phyloP scores from a whole-genome alignment of 768 basidiomycete species.

The Lactarius akahatsu region DNA sequence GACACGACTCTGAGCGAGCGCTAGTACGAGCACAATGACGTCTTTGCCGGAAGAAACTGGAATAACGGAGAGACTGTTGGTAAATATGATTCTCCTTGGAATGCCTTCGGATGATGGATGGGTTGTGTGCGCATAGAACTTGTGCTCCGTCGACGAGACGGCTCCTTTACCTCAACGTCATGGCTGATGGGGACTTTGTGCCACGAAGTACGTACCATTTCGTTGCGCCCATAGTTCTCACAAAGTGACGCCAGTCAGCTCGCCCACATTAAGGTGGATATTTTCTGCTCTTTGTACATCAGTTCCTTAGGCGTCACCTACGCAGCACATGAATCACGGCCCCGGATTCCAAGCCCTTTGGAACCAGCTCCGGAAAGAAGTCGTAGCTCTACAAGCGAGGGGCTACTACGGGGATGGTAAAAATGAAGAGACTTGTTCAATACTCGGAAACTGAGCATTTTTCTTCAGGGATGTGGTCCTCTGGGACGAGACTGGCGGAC shows the following conservation, averaged over 20 bases:
- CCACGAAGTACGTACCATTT: constrained; percentile 63
- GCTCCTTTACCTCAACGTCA: constrained; percentile 58
- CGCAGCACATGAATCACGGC: constrained; percentile 80
- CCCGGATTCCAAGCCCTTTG: constrained; percentile 74
- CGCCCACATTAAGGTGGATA: constrained; percentile 73
- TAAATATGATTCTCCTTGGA: constrained; percentile 34
- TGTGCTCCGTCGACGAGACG: constrained; percentile 62
- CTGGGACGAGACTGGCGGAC: constrained; percentile 68
- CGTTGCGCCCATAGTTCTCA: not conserved
- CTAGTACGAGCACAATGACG: constrained; percentile 75
- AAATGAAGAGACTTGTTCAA: constrained; percentile 3
- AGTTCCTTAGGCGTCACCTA: not conserved
- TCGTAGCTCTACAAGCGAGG: constrained; percentile 63
- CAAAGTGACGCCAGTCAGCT: constrained; percentile 45
- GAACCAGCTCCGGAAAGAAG: constrained; percentile 62
- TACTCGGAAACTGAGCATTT: not conserved
- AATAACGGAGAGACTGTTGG: constrained; percentile 79
- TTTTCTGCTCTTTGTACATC: not conserved
- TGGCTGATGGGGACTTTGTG: constrained; percentile 78
- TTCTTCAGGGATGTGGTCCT: constrained; percentile 73
- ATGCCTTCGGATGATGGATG: not conserved
- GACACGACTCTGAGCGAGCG: not conserved
- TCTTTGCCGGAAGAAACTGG: constrained; percentile 86
- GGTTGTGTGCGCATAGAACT: constrained; percentile 51
- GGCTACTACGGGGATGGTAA: constrained; percentile 85